phyloP scores from a whole-genome alignment of 106 monocot species.

The Phalaenopsis equestris region DNA sequence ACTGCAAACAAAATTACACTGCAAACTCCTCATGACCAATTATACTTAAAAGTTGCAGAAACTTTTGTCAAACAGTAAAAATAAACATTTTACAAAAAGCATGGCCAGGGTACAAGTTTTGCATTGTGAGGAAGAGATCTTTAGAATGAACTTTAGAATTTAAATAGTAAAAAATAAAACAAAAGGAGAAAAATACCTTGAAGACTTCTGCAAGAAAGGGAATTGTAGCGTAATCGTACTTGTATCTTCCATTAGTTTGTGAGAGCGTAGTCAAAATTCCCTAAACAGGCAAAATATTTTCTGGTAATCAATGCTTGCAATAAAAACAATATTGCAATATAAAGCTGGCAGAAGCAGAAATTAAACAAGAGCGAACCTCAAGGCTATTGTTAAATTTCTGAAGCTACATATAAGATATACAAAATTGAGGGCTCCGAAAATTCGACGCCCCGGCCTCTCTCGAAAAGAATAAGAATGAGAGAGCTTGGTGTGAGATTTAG shows the following conservation, averaged over 20 bases:
- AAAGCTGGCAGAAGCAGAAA: not conserved
- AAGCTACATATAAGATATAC: no score
- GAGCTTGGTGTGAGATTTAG: no score
- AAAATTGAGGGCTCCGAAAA: no score
- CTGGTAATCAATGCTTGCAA: not conserved
- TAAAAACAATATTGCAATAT: not conserved
- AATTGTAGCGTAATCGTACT: conserved; percentile 88
- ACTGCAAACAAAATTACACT: not conserved
- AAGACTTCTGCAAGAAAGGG: conserved; percentile 91
- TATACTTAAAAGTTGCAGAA: not conserved
- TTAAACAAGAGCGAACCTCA: not conserved
- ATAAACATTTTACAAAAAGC: not conserved
- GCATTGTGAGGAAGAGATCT: not conserved
- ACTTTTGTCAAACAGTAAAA: not conserved
- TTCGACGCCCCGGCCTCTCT: no score
- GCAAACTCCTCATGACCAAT: not conserved
- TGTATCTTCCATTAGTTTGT: conserved; percentile 82
- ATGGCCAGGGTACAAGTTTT: not conserved
- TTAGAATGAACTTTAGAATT: not conserved
- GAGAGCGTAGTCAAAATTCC: conserved; percentile 93
- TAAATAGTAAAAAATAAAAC: not conserved
- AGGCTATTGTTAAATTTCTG: not conserved
- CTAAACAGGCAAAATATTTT: conserved; percentile 18
- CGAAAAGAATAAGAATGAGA: no score
- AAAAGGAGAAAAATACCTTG: conserved; percentile 40